A percentile compares a stretch with the other conserved stretches of the same genome.
Evolutionary conservation across 306 rosid species (phyloP).

Genomic region (Cicer arietinum): DNA sequence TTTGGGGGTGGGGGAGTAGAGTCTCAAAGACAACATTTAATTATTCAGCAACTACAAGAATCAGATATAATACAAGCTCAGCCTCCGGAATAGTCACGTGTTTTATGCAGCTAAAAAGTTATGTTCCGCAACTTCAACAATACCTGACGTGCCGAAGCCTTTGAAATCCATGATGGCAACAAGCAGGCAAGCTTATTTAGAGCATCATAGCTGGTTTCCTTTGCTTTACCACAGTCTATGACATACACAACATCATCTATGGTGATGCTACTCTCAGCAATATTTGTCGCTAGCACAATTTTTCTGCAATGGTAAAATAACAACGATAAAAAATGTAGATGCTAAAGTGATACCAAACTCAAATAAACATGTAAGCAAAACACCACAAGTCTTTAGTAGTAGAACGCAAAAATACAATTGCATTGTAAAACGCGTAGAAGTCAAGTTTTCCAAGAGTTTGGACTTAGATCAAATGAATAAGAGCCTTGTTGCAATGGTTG

Average conservation of each 20-base stretch:
- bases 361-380: slow-evolving; percentile 16
- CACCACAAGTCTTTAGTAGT: not conserved
- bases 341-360: slow-evolving; percentile 32
- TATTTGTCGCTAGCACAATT: slow-evolving; percentile 95
- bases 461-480: not conserved
- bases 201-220: slow-evolving; percentile 98
- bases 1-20: slow-evolving; percentile 2
- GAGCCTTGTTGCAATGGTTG: not conserved
- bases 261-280: slow-evolving; percentile 99
- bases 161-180: slow-evolving; percentile 95
- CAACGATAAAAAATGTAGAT: slow-evolving; percentile 38
- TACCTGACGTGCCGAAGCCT: slow-evolving; percentile 99
- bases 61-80: slow-evolving; percentile 35
- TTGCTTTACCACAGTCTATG: slow-evolving; percentile 97
- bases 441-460: slow-evolving; percentile 23
- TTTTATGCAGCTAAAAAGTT: slow-evolving; percentile 16
- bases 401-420: not conserved
- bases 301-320: slow-evolving; percentile 64
- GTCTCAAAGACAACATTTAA: slow-evolving; percentile 39
- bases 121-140: slow-evolving; percentile 40
- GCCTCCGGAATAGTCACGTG: slow-evolving; percentile 2
- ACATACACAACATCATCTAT: slow-evolving; percentile 95
- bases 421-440: not conserved
- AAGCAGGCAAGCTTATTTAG: slow-evolving; percentile 93
- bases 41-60: slow-evolving; percentile 24